Percentiles rank a stretch among this genome's conserved stretches.
Conservation (phyloP, 2,329 filamentous ascomycete species). For the Diaporthe sp. region DNA sequence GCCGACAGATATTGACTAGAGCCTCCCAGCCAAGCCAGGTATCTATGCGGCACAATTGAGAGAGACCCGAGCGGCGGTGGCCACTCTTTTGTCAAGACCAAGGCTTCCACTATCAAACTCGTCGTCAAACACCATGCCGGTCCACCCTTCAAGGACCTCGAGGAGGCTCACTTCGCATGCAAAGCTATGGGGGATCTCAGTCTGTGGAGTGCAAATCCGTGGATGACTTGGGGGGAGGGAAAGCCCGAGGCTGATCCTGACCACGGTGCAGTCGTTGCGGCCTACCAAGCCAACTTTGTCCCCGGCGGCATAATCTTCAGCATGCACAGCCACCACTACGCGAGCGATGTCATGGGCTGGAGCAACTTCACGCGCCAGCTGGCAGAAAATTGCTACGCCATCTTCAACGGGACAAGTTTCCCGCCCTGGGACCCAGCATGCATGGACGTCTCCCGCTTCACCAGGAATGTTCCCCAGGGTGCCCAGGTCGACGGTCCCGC, state of each 20-base stretch:
- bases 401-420: constrained; percentile 45
- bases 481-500: constrained; percentile 48
- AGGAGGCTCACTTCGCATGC: constrained; percentile 42
- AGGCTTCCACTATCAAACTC: constrained; percentile 40
- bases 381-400: constrained; percentile 57
- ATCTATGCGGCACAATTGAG: constrained; percentile 56
- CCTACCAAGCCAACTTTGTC: constrained; percentile 57
- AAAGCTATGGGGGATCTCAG: constrained; percentile 41
- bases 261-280: constrained; percentile 50
- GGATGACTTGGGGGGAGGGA: constrained; percentile 46
- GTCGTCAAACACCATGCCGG: constrained; percentile 47
- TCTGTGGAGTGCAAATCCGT: constrained; percentile 36
- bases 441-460: constrained; percentile 52
- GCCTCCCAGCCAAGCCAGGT: constrained; percentile 52
- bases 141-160: constrained; percentile 41
- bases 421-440: constrained; percentile 54
- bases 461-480: constrained; percentile 44
- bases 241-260: constrained; percentile 54
- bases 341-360: constrained; percentile 59
- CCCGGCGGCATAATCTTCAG: constrained; percentile 57
- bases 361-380: constrained; percentile 54
- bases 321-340: constrained; percentile 59
- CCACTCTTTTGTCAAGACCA: constrained; percentile 42
- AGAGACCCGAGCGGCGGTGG: constrained; percentile 49
- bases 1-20: background rate